Evolutionary conservation across 176 grass and related monocot genomes (phyloP).

Genomic region (Puccinellia tenuiflora): DNA sequence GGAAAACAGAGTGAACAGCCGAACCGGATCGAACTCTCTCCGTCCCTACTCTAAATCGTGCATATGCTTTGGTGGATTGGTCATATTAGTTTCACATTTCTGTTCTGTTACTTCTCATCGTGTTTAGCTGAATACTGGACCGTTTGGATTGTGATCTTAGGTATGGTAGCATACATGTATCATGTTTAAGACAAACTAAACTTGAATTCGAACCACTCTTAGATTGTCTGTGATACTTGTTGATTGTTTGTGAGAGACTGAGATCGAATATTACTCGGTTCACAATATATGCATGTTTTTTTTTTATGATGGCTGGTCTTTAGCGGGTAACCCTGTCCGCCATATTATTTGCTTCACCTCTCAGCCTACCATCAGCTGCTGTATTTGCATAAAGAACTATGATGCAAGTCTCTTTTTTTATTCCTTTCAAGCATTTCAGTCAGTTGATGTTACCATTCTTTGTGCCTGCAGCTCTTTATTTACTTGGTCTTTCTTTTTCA

Average conservation of each 20-base stretch:
- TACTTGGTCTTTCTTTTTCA: conserved; percentile 11
- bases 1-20: no score
- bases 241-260: neutral
- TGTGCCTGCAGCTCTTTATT: neutral
- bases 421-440: neutral
- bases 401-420: neutral
- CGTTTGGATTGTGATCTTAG: neutral
- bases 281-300: neutral
- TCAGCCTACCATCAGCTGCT: neutral
- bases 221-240: neutral
- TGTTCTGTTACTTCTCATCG: neutral
- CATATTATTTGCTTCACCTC: neutral
- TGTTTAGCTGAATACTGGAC: conserved; percentile 3
- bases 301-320: no score
- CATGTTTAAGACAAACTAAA: neutral
- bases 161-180: neutral
- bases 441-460: no score
- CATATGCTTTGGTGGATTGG: neutral
- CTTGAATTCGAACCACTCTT: neutral
- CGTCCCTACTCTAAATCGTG: neutral
- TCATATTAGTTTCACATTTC: neutral
- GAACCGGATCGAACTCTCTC: no score
- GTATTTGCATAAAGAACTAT: neutral
- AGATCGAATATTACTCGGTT: neutral
- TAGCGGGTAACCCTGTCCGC: no score